phyloP scores from a whole-genome alignment of 495 filamentous ascomycete species.

The Penicillium odoratum region DNA sequence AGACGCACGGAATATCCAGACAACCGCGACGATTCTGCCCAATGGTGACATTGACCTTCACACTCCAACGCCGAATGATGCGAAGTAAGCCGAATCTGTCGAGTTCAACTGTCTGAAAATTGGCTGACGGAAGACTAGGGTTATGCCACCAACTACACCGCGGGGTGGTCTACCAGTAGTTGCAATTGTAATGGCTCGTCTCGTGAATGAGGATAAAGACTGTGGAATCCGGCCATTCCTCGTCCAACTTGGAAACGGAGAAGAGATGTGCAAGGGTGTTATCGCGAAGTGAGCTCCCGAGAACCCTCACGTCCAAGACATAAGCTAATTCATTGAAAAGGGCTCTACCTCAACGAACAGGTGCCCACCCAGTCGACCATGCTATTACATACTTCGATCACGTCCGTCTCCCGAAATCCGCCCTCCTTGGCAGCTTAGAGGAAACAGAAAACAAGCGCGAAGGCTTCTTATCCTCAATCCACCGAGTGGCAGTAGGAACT shows the following conservation, averaged over 20 bases:
- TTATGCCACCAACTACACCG: constrained; percentile 37
- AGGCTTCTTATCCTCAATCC: constrained; percentile 26
- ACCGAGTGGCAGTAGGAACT: constrained; percentile 28
- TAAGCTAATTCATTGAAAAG: constrained; percentile 4
- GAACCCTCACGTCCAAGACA: not conserved
- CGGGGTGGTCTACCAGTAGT: constrained; percentile 26
- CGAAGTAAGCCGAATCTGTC: no score
- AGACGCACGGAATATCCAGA: constrained; percentile 40
- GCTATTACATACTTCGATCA: constrained; percentile 36
- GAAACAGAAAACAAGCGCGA: constrained; percentile 17
- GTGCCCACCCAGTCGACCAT: constrained; percentile 34
- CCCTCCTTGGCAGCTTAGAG: constrained; percentile 28
- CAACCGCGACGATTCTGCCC: constrained; percentile 14
- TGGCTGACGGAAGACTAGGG: no score
- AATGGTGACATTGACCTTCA: no score
- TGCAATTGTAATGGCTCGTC: constrained; percentile 36
- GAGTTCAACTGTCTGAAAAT: no score
- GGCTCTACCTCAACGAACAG: constrained; percentile 25
- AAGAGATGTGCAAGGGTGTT: constrained; percentile 33
- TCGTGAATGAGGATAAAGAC: constrained; percentile 28
- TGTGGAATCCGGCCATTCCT: constrained; percentile 37
- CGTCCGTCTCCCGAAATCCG: constrained; percentile 28
- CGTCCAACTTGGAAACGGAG: constrained; percentile 29
- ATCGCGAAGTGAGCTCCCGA: constrained; percentile 19
- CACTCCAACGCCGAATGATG: no score